phyloP scores from a whole-genome alignment of 1,284 basidiomycete species.

The Microbotryum violaceum region DNA sequence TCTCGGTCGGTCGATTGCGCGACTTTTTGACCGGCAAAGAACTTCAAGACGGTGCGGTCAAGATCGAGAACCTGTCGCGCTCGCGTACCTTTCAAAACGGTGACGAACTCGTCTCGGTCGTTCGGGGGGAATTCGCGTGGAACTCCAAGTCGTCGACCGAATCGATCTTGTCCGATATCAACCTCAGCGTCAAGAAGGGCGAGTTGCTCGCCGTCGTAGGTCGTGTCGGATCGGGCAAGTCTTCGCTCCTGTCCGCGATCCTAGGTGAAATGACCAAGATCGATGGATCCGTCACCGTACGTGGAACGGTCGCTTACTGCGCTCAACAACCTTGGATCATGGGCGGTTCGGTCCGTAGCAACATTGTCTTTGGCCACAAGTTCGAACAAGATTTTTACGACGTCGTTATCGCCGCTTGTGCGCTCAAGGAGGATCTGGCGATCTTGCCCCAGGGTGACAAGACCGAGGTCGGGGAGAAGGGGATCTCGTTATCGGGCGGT shows the following conservation, averaged over 20 bases:
- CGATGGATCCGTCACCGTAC: conserved; percentile 63
- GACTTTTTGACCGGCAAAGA: conserved; percentile 71
- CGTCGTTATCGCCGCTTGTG: conserved; percentile 58
- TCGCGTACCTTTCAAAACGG: conserved; percentile 47
- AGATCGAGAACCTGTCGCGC: conserved; percentile 43
- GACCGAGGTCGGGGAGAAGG: conserved; percentile 74
- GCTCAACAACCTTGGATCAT: conserved; percentile 84
- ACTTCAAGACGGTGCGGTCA: conserved; percentile 66
- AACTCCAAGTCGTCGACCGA: conserved; percentile 38
- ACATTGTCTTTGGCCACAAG: conserved; percentile 81
- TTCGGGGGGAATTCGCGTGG: conserved; percentile 43
- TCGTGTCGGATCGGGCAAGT: conserved; percentile 85
- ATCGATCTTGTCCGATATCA: conserved; percentile 68
- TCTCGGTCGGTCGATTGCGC: conserved; percentile 73
- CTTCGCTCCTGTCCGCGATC: conserved; percentile 49
- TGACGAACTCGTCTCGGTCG: conserved; percentile 56
- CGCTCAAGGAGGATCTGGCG: conserved; percentile 68
- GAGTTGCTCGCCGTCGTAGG: conserved; percentile 80
- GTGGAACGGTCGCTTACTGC: conserved; percentile 75
- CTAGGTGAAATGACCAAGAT: conserved; percentile 79
- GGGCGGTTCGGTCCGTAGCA: conserved; percentile 66
- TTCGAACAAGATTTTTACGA: conserved; percentile 59
- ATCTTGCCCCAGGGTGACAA: conserved; percentile 61
- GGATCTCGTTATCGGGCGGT: conserved; percentile 46
- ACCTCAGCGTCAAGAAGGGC: conserved; percentile 69